These are phyloP conservation scores for Phytopythium sindhum DNA, from an alignment of 352 stramenopile species.

Conservation along the genomic window DNA sequence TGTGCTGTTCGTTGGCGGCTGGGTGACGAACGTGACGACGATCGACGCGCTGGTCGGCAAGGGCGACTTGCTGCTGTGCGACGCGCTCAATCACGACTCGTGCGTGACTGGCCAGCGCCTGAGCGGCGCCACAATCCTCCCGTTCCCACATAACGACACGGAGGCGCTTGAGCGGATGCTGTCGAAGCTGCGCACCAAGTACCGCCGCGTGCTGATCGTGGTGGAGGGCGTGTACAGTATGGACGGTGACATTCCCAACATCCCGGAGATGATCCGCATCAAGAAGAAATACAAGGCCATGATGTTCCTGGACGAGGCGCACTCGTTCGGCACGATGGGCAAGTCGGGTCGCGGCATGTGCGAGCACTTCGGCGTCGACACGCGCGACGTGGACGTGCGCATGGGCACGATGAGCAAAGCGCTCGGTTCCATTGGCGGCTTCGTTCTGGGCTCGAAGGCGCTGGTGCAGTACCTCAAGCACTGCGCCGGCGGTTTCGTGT, in stretches of 20 bases:
- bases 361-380: conserved; percentile 45
- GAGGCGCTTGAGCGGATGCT: conserved; percentile 73
- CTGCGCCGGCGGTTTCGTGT: conserved; percentile 70
- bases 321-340: conserved; percentile 69
- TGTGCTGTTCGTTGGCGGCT: conserved; percentile 68
- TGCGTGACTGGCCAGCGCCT: conserved; percentile 73
- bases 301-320: conserved; percentile 59
- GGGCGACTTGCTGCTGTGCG: conserved; percentile 73
- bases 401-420: conserved; percentile 79
- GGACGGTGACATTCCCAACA: conserved; percentile 61
- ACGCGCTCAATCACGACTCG: conserved; percentile 79
- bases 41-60: conserved; percentile 72
- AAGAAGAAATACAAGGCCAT: conserved; percentile 71
- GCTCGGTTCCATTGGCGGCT: conserved; percentile 60
- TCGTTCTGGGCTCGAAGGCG: conserved; percentile 49
- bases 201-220: conserved; percentile 72
- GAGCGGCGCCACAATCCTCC: conserved; percentile 72
- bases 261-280: conserved; percentile 50
- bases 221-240: conserved; percentile 69
- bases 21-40: conserved; percentile 76
- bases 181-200: conserved; percentile 58
- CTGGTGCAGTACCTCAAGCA: conserved; percentile 67
- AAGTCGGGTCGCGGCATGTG: conserved; percentile 45
- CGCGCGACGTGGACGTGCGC: conserved; percentile 49
- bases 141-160: conserved; percentile 79